Evolutionary conservation across 768 basidiomycete genomes (phyloP), one percentile per base, ranked within the genome.

Genomic region (Termitomyces sp.): DNA sequence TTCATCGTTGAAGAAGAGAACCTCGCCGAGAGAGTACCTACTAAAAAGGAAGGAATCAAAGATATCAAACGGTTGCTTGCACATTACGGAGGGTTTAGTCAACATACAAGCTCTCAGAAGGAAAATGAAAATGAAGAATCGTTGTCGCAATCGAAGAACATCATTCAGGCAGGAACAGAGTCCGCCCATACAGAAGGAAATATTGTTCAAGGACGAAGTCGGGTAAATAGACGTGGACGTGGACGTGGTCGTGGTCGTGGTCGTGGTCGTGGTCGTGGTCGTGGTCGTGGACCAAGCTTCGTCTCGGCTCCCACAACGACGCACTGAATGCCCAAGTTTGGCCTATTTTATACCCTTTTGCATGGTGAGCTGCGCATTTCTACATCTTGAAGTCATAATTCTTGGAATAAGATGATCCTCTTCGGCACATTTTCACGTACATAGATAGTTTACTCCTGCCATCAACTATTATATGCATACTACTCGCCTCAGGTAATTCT

Each of bases 11-110:
- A 67, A 6, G 63, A 65, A 60, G 60, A 60, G 42, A 40, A 57
- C 60, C 46, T 66, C 61, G 57, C 63, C 58, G 58, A 65, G 50
- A 65, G 63, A 54, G 42, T 43, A 11, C 55, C 66, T 53, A 63
- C 63, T 28, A 53, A 68, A 50, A 63, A 54, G 21, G 71, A 71
- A 53, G 80, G 75, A 60, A 71, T 72, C 40, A 71, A 73, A 30
- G 83, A 85, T 58, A 76, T 86, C 54, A 65, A 77, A 52, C 77
- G 78, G 57, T 71, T 87, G 12, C 64, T 88, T 53, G 75, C 75
- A 68, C 75, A 68, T 40, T 79, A 70, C 58, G 82, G 82, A 15
- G 75, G 74, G 17, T 79, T 81, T 64, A 76, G 77, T 4, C 75
- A 77, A n/a, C 77, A 30, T 42, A 11, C n/a, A 17, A 30, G 37